Base-by-base conservation (phyloP, 148 eudicot genomes). In the Vaccinium corymbosum region DNA sequence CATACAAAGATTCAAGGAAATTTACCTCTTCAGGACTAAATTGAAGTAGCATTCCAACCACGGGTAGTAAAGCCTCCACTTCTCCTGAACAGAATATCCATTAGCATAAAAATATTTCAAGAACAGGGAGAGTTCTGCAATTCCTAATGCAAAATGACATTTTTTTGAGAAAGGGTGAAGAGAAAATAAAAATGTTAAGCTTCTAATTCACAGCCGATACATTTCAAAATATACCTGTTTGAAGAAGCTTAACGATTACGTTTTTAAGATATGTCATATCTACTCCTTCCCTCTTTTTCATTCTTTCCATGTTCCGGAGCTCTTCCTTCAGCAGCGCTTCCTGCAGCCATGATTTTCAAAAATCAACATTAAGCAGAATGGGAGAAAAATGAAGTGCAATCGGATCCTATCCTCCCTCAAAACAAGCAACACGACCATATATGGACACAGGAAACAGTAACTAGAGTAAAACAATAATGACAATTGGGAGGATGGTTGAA, bases 251-350 rank as follows among this genome's bases (percentile, higher is more conserved):
- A 87, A 97, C 86, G 70, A 97, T 90, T 52, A 97, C 97, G 73
- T 97, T 97, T 87, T 97, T 97, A 19, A 97, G 95, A 88, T 97
- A 97, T 59, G 99, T 97, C 98, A 97, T 85, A 89, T 97, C 99
- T 73, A 97, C 98, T 81, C 99, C 98, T 89, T 94, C 98, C 90
- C 99, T 93, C 87, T 92, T 97, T 79, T 90, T 91, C 84, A 85
- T 85, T 90, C 99, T 93, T 83, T 97, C 98, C 96, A 94, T 93
- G 89, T 88, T 95, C 66, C 99, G 89, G 72, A 97, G 90, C 89
- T 97, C 98, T 88, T 95, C 99, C 88, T 97, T 97, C 85, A 97
- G 84, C 99, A 95, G 86, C 87, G 94, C 87, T 88, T 92, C 98
- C 99, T 97, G 89, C 83, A 91, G 49, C 80, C 82, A 75, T 50